A percentile compares a stretch with the other conserved stretches of the same genome.
Conservation (phyloP, 257 asterid genomes). For the Scutellaria barbata region DNA sequence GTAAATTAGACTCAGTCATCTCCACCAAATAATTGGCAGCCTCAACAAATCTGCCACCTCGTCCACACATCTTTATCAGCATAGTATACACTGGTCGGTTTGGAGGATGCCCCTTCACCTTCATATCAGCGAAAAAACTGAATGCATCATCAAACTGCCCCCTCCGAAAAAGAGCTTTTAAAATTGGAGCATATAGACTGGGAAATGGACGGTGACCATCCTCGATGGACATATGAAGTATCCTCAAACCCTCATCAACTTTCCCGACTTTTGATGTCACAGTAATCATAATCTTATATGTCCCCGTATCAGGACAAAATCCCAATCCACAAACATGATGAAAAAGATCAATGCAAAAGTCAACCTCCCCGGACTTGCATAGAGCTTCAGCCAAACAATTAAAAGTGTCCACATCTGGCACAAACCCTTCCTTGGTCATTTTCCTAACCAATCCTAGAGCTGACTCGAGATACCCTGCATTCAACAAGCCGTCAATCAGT, state of each 20-base stretch:
- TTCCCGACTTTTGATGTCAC: conserved; percentile 76
- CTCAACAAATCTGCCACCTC: conserved; percentile 90
- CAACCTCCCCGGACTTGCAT: conserved; percentile 70
- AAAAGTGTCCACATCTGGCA: conserved; percentile 86
- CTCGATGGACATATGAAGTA: conserved; percentile 78
- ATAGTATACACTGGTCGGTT: conserved; percentile 90
- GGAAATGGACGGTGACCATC: conserved; percentile 93
- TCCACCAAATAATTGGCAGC: conserved; percentile 94
- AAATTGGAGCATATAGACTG: conserved; percentile 87
- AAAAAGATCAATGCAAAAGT: conserved; percentile 74
- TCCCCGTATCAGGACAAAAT: conserved; percentile 68
- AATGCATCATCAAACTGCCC: conserved; percentile 94
- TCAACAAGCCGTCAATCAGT: conserved; percentile 78
- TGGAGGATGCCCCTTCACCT: conserved; percentile 92
- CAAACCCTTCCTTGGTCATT: conserved; percentile 86
- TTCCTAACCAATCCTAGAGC: conserved; percentile 88
- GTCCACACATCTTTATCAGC: conserved; percentile 84
- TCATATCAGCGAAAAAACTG: conserved; percentile 90
- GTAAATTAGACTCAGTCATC: conserved; percentile 77
- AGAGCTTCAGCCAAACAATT: conserved; percentile 81
- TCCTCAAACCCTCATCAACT: conserved; percentile 73
- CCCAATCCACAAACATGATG: conserved; percentile 71
- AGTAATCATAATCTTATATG: conserved; percentile 70
- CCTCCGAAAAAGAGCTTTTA: conserved; percentile 69
- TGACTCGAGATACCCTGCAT: conserved; percentile 97